Evolutionary conservation across 352 stramenopile genomes (phyloP), one percentile per base, ranked within the genome.

Genomic region (Phytophthora citricola): DNA sequence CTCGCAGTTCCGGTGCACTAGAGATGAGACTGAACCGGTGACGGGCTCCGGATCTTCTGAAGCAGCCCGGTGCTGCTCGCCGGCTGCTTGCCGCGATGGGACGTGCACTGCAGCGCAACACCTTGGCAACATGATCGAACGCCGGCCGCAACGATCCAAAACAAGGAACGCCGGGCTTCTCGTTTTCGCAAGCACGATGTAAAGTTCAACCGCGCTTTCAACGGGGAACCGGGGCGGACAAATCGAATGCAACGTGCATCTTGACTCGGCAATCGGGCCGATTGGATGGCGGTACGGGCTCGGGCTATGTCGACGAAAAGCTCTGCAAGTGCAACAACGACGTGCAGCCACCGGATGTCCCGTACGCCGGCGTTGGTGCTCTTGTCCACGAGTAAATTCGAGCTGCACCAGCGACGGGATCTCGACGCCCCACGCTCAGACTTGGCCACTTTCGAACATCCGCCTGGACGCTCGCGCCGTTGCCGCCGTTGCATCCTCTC

Each of bases 271-370:
- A 44, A 55, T 47, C 49, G 14, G 36, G 5, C 39, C 10, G 51
- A 59, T 57, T 62, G 56, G 63, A 67, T 67, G 64, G 50, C 52
- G 51, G 39, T 36, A 29, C n/a, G 29, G 40, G 62, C 43, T 43
- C 58, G 22, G 51, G 64, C 58, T 72, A 72, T 72, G 64, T 72
- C 44, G 46, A 55, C 26, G 38, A 58, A 62, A n/a, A 58, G 54
- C 39, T 47, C 45, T 44, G 17, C 36, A 53, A 56, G 64, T 68
- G 64, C 64, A 72, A 68, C 58, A 72, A 68, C 58, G 64, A 68
- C 58, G 59, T 62, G 64, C 64, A 68, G 53, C 58, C 51, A 69
- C 64, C 58, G 64, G 51, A 72, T 72, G 51, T 67, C 56, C 29
- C 48, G 17, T 50, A 47, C 22, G 17, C 26, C 44, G 5, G 43